phyloP scores from a whole-genome alignment of 371 early-diverging fungal species.

The Rhizopus delemar region DNA sequence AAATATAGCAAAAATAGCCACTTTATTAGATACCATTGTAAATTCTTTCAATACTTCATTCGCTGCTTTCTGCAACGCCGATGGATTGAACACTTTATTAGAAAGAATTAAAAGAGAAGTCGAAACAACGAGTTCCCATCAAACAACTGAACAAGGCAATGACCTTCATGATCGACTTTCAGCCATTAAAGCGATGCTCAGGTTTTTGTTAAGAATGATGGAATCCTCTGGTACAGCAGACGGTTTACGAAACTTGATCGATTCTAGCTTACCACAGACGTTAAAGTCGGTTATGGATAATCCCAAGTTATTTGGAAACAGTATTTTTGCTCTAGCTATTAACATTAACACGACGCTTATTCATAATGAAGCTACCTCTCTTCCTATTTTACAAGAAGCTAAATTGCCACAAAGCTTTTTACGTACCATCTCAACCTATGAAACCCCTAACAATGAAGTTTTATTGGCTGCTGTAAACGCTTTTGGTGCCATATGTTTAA shows the following conservation, averaged over 20 bases:
- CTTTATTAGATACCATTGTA: constrained; percentile 79
- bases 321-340: constrained; percentile 75
- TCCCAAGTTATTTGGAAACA: constrained; percentile 73
- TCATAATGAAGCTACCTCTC: constrained; percentile 94
- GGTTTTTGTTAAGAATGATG: constrained; percentile 90
- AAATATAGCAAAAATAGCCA: constrained; percentile 71
- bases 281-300: constrained; percentile 72
- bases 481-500: constrained; percentile 95
- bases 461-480: constrained; percentile 87
- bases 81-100: constrained; percentile 80
- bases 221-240: constrained; percentile 88
- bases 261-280: constrained; percentile 81
- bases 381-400: constrained; percentile 90
- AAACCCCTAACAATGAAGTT: constrained; percentile 75
- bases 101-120: constrained; percentile 63
- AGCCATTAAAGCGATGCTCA: constrained; percentile 85
- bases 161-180: constrained; percentile 59
- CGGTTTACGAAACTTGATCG: constrained; percentile 91
- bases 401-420: constrained; percentile 85
- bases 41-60: constrained; percentile 79
- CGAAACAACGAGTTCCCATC: constrained; percentile 9
- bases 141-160: not conserved
- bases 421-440: constrained; percentile 57
- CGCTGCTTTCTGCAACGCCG: constrained; percentile 76
- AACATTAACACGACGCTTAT: constrained; percentile 94